phyloP scores from a whole-genome alignment of 176 grass and related monocot genomes.

The Melocanna baccifera region DNA sequence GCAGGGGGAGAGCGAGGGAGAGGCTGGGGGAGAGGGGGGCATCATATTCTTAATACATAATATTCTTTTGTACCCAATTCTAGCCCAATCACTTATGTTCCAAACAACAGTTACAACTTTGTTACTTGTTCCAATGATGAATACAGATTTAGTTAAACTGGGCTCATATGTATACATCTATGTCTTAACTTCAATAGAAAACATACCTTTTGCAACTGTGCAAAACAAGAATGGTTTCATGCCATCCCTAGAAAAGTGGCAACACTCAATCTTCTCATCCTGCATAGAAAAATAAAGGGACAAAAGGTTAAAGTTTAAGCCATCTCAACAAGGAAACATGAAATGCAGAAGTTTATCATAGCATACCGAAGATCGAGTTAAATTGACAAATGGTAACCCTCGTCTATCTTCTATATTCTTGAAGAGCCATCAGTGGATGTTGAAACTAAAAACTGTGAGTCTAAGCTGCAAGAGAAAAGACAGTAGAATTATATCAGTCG shows the following conservation, averaged over 20 bases:
- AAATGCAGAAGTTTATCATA: background rate
- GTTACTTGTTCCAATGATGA: constrained; percentile 42
- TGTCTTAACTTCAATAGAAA: constrained; percentile 29
- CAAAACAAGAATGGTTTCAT: constrained; percentile 96
- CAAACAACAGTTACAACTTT: constrained; percentile 79
- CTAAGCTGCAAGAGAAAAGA: constrained; percentile 67
- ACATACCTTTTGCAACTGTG: constrained; percentile 80
- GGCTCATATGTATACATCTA: background rate
- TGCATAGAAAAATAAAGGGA: constrained; percentile 31
- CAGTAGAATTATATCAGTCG: constrained; percentile 11
- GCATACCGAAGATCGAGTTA: constrained; percentile 72
- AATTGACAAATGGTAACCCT: constrained; percentile 64
- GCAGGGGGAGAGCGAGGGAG: too few relatives aligned
- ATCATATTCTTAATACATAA: too few relatives aligned
- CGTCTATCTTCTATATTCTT: constrained; percentile 94
- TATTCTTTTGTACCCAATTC: too few relatives aligned
- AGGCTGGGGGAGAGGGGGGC: too few relatives aligned
- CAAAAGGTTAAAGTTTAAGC: constrained; percentile 1
- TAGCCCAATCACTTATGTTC: too few relatives aligned
- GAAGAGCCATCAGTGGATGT: constrained; percentile 89
- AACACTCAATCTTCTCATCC: constrained; percentile 93
- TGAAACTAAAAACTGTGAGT: constrained; percentile 94
- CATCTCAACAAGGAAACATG: constrained; percentile 21
- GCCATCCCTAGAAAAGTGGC: constrained; percentile 95
- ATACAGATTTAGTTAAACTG: constrained; percentile 28